Evolutionary conservation across 176 grass and related monocot genomes (phyloP).

Genomic region (Bothriochloa decipiens): DNA sequence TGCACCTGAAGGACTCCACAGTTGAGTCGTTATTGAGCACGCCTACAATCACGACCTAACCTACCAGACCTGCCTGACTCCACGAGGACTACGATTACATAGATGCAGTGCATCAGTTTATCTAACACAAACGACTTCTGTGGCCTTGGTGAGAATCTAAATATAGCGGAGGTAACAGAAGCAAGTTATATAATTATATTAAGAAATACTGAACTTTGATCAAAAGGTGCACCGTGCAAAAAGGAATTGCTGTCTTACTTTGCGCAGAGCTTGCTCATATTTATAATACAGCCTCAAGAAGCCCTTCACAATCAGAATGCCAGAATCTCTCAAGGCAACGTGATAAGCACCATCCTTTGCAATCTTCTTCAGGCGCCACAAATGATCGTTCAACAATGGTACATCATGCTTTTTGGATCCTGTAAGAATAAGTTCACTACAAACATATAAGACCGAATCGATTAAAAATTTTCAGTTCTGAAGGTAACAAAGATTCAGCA

Average conservation of each 20-base stretch:
- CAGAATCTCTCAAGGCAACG: constrained; percentile 10
- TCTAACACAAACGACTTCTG: constrained; percentile 2
- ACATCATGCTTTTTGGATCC: constrained; percentile 41
- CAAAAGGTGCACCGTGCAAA: not conserved
- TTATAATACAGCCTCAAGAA: constrained; percentile 41
- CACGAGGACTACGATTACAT: too few species aligned
- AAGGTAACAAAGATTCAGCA: not conserved
- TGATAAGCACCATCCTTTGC: constrained; percentile 40
- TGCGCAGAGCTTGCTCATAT: constrained; percentile 12
- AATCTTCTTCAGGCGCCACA: constrained; percentile 53
- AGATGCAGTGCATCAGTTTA: too few species aligned
- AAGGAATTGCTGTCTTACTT: constrained; percentile 42
- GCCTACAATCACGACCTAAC: too few species aligned
- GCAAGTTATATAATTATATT: not conserved
- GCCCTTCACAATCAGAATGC: not conserved
- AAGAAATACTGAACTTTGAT: not conserved
- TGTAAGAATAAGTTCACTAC: not conserved
- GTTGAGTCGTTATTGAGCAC: too few species aligned
- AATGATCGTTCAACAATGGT: constrained; percentile 46
- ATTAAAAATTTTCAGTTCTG: not conserved
- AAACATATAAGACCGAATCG: not conserved
- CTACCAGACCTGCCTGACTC: too few species aligned
- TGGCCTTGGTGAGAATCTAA: constrained; percentile 41
- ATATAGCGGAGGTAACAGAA: not conserved
- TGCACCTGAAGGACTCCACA: too few species aligned